phyloP scores from a whole-genome alignment of 768 basidiomycete genomes.

The Mycena capillaripes region DNA sequence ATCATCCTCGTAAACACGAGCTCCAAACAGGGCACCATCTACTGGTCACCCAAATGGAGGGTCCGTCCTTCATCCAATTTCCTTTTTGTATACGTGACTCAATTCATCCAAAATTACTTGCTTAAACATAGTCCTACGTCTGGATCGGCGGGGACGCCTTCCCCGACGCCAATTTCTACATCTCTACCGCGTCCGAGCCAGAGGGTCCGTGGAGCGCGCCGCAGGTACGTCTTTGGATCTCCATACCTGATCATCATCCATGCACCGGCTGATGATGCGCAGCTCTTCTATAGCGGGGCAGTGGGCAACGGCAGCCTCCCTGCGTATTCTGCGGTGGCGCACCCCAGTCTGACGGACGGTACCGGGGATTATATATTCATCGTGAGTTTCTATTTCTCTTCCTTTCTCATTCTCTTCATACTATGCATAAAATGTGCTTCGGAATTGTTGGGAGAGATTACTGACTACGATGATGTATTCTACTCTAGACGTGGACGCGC shows the following conservation, averaged over 20 bases:
- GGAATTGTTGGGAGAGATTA: too few relatives aligned
- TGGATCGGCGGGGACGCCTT: slow-evolving; percentile 33
- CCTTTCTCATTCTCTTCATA: neutral
- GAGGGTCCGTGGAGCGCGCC: slow-evolving; percentile 25
- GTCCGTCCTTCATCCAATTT: neutral
- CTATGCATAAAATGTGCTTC: too few relatives aligned
- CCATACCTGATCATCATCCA: neutral
- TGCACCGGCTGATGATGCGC: neutral
- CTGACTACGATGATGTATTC: neutral
- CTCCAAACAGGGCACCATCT: slow-evolving; percentile 20
- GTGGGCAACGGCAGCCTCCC: slow-evolving; percentile 20
- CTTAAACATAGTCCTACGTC: slow-evolving; percentile 23
- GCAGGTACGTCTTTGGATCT: neutral
- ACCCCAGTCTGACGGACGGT: slow-evolving; percentile 31
- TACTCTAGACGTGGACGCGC: slow-evolving; percentile 28
- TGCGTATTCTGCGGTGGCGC: slow-evolving; percentile 28
- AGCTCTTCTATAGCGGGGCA: slow-evolving; percentile 29
- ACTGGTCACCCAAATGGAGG: slow-evolving; percentile 30
- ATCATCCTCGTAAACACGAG: slow-evolving; percentile 22
- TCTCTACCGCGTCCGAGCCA: slow-evolving; percentile 29
- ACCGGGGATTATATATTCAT: slow-evolving; percentile 33
- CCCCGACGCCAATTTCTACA: slow-evolving; percentile 30
- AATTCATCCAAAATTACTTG: too few relatives aligned
- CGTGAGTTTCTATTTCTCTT: slow-evolving; percentile 5
- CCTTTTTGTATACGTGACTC: too few relatives aligned